These are phyloP conservation scores for Plectosphaerella cucumerina DNA, from an alignment of 2,329 filamentous ascomycete genomes.

Conservation along the genomic window DNA sequence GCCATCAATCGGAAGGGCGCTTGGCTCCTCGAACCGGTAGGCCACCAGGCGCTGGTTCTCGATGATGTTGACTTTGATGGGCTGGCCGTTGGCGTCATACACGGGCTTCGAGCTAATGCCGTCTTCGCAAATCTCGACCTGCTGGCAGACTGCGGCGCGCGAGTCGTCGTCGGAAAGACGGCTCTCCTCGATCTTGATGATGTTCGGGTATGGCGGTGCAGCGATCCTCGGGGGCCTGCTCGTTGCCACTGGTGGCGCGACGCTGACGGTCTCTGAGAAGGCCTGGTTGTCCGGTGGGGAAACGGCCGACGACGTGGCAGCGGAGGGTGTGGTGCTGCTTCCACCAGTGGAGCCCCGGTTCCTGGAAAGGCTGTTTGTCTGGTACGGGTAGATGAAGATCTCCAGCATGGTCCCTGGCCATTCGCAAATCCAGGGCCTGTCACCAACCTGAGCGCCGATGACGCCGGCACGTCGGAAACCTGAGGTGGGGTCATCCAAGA, in stretches of 20 bases:
- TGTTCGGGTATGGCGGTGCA: slow-evolving; percentile 40
- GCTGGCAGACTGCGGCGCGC: slow-evolving; percentile 38
- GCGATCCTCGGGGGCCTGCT: slow-evolving; percentile 3
- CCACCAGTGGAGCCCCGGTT: background rate
- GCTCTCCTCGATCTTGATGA: slow-evolving; percentile 52
- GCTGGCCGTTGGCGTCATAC: slow-evolving; percentile 30
- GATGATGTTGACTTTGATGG: slow-evolving; percentile 37
- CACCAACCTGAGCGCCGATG: slow-evolving; percentile 34
- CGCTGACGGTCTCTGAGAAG: background rate
- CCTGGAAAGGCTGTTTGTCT: slow-evolving; percentile 38
- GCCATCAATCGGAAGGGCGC: background rate
- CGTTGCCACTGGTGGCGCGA: background rate
- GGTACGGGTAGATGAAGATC: slow-evolving; percentile 51
- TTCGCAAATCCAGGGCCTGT: slow-evolving; percentile 54
- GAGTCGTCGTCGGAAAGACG: slow-evolving; percentile 31
- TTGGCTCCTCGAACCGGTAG: background rate
- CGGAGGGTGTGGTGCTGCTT: background rate
- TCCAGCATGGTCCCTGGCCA: slow-evolving; percentile 54
- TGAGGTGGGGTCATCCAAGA: slow-evolving; percentile 1
- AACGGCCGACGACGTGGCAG: background rate
- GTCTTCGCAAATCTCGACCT: slow-evolving; percentile 38
- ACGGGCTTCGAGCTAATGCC: slow-evolving; percentile 31
- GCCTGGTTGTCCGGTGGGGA: background rate
- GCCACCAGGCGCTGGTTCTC: slow-evolving; percentile 24
- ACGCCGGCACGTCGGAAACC: slow-evolving; percentile 34